Base-by-base conservation (phyloP, 305 asterid genomes). In the Fraxinus platypoda region DNA sequence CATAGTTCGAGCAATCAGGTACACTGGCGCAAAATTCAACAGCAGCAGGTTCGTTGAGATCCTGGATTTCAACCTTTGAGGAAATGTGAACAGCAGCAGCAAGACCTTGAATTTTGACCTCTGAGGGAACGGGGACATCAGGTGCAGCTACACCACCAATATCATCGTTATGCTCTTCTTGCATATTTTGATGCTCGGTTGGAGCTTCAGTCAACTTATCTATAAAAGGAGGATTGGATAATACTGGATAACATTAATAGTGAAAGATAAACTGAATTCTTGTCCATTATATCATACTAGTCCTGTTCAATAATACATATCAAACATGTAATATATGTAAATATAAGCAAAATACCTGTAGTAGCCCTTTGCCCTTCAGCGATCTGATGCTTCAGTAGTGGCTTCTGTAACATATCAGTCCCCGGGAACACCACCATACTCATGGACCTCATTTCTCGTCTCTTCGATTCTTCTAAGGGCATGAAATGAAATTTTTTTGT, bases 361-460 rank as follows among this genome's bases (percentile, higher is more conserved):
- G 91, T 78, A 43, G 84, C 87, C 30, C 57, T 83, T 78, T 52
- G 83, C 73, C 73, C 85, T 49, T 82, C 75, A 23, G 35, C 57
- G 26, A 64, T 17, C 30, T 11, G 88, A 71, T 82, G 82, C 80
- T 74, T 85, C 76, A 8, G 21, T 52, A 96, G 62, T 71, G 97
- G 86, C 84, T 94, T 97, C 87, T 94, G 88, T 84, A 97, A 80
- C 98, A 95, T 91, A 91, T 89, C 88, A 5, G 90, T 86, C 81
- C 95, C 92, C 1, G 99, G 98, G 87, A 97, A 97, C 76, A 82
- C 94, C 34, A 94, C 86, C 94, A 93, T 25, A 86, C 92, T 93
- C 98, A 90, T 93, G 87, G 76, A 81, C 90, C 98, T 92, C 96
- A 92, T 89, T 86, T 86, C 89, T 46, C 82, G 93, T 88, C 95